These are phyloP conservation scores for Calcarisporium arbuscula DNA, from an alignment of 2,329 filamentous ascomycete genomes.

Conservation along the genomic window DNA sequence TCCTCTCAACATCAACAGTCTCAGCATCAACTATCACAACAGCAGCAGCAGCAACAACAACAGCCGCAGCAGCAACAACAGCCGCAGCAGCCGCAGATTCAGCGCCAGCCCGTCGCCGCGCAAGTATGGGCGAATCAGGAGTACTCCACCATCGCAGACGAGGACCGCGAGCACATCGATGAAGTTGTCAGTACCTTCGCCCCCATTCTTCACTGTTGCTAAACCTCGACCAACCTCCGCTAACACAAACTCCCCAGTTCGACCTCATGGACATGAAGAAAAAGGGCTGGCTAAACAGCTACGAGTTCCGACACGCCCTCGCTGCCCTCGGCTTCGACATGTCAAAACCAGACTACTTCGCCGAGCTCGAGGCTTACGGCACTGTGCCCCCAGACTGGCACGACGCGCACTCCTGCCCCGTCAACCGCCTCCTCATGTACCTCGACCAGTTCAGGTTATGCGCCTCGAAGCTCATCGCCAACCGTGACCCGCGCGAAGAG, in stretches of 20 bases:
- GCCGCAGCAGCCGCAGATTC: too few species aligned
- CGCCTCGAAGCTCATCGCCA: slow-evolving; percentile 74
- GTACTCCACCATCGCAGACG: slow-evolving; percentile 59
- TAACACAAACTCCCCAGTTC: slow-evolving; percentile 52
- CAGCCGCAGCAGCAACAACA: too few species aligned
- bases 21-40: slow-evolving; percentile 9
- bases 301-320: slow-evolving; percentile 94
- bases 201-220: background rate
- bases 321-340: slow-evolving; percentile 93
- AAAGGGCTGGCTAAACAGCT: slow-evolving; percentile 90
- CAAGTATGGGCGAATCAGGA: slow-evolving; percentile 31
- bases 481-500: slow-evolving; percentile 83
- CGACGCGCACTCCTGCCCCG: slow-evolving; percentile 34
- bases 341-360: slow-evolving; percentile 76
- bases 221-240: background rate
- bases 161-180: slow-evolving; percentile 87
- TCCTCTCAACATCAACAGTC: slow-evolving; percentile 25
- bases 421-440: slow-evolving; percentile 42
- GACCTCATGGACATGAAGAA: slow-evolving; percentile 95
- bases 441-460: slow-evolving; percentile 55
- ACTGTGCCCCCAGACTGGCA: slow-evolving; percentile 58
- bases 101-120: slow-evolving; percentile 24
- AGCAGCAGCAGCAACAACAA: slow-evolving; percentile 11
- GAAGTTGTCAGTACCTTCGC: slow-evolving; percentile 66
- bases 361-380: slow-evolving; percentile 75